Base-by-base conservation (phyloP, 495 filamentous ascomycete genomes). In the Aspergillus sclerotiicarbonarius region DNA sequence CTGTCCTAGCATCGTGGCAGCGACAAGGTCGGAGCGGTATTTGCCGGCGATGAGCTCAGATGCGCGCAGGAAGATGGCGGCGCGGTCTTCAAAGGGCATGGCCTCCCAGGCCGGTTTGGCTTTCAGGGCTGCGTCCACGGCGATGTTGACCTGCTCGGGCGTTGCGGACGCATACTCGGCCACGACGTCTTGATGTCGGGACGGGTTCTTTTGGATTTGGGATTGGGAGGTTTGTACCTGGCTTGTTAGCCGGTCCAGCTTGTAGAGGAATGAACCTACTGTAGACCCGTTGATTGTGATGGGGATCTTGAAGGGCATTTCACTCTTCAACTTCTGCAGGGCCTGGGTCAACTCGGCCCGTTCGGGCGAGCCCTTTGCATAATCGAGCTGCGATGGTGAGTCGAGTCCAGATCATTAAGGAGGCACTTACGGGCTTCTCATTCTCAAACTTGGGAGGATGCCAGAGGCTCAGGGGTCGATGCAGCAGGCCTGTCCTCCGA, bases 1-100 rank as follows among this genome's bases (percentile, higher is more conserved):
- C 71, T 97, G 92, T 31, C 93, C 92, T 2, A 96, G 78, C 81
- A 97, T 96, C 1, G 92, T 96, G 3, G 90, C 87, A 4, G 93
- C 91, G 81, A 96, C 91, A 47, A 97, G 77, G 43, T 93, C 88
- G 60, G 92, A 92, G 62, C 93, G 84, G 73, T 96, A 96, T 69
- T 96, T 96, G 30, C 84, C 85, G 35, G 88, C 78, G 57, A 97
- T 82, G 16, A 97, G 78, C 66, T 96, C 92, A 10, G 88, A 89
- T 1, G 92, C 93, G 67, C 95, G 94, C 15, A 96, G 80, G 75
- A 96, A 97, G 47, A 97, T 79, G 44, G 92, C 89, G 3, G 93
- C 93, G 46, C 93, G 81, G 71, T 96, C 92, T 56, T 87, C 83
- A 63, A 96, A 97, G 5, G 90, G 88, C 9, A 89, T 77, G 4